Conservation (phyloP, 352 stramenopile species). For the Phytopythium kandeliae region DNA sequence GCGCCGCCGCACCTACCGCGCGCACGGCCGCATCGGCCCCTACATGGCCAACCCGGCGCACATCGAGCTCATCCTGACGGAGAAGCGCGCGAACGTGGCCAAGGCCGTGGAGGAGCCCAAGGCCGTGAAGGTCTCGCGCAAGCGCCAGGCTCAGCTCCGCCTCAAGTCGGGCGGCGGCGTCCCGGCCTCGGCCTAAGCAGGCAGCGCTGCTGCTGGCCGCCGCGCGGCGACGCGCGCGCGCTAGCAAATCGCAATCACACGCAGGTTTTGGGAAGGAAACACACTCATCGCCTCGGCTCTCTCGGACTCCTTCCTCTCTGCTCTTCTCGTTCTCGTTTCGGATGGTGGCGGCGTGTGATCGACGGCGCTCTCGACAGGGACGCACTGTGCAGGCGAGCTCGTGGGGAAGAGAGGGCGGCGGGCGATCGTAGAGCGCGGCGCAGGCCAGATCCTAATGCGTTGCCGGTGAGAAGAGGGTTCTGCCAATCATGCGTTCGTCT, state of each 20-base stretch:
- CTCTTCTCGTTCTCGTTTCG: constrained; percentile 1
- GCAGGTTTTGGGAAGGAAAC: constrained; percentile 4
- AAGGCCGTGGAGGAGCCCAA: constrained; percentile 90
- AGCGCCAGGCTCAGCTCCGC: constrained; percentile 85
- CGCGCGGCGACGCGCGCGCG: constrained; percentile 3
- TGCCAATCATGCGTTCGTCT: constrained; percentile 41
- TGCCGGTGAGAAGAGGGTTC: constrained; percentile 75
- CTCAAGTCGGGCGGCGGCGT: constrained; percentile 86
- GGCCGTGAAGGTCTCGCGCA: constrained; percentile 80
- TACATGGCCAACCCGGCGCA: constrained; percentile 99
- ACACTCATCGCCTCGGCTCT: constrained; percentile 3
- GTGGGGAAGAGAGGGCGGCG: constrained; percentile 11
- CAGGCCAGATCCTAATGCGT: constrained; percentile 73
- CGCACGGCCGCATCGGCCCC: constrained; percentile 96
- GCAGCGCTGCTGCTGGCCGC: neutral
- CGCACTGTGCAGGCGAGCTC: too few species aligned
- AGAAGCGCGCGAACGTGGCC: constrained; percentile 93
- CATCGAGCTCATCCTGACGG: constrained; percentile 98
- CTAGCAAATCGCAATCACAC: constrained; percentile 7
- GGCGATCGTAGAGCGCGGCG: too few species aligned
- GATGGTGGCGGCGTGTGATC: neutral
- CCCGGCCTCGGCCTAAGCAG: constrained; percentile 52
- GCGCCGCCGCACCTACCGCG: constrained; percentile 98
- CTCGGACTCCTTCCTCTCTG: neutral
- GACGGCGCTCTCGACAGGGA: too few species aligned